Percentiles rank a stretch among this genome's conserved stretches.
Conservation (phyloP, 108 stramenopile genomes). For the Stephanodiscus minutulus region DNA sequence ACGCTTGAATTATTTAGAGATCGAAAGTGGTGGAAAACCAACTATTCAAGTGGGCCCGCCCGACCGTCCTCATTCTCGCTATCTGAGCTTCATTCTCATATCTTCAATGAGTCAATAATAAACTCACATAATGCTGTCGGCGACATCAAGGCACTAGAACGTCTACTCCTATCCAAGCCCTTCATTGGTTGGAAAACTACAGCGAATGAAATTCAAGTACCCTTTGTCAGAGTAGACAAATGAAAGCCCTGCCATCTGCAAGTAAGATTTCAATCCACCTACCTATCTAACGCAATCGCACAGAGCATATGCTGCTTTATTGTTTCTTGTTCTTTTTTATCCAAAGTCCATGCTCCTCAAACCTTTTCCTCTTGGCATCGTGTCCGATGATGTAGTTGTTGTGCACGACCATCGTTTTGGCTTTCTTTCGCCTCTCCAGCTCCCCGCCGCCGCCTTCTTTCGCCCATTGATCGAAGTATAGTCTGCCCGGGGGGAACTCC, state of each 20-base stretch:
- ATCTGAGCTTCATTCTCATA: conserved; percentile 22
- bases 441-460: background rate
- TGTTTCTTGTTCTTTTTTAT: background rate
- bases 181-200: conserved; percentile 35
- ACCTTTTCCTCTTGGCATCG: conserved; percentile 30
- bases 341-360: conserved; percentile 34
- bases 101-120: conserved; percentile 22
- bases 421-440: conserved; percentile 8
- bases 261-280: background rate
- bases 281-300: background rate
- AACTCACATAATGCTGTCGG: conserved; percentile 46
- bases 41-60: background rate
- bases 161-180: conserved; percentile 20
- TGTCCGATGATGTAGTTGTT: conserved; percentile 42
- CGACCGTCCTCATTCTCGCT: conserved; percentile 33
- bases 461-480: conserved; percentile 32
- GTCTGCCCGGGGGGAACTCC: conserved; percentile 22
- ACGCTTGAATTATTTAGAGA: conserved; percentile 30
- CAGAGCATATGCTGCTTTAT: background rate
- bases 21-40: conserved; percentile 21
- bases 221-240: conserved; percentile 6
- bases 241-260: background rate
- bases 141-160: conserved; percentile 43
- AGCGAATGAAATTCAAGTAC: conserved; percentile 23
- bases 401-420: conserved; percentile 26